These are phyloP conservation scores for Magnolia changhungtana DNA, from an alignment of 164 flowering plant genomes.

Conservation along the genomic window DNA sequence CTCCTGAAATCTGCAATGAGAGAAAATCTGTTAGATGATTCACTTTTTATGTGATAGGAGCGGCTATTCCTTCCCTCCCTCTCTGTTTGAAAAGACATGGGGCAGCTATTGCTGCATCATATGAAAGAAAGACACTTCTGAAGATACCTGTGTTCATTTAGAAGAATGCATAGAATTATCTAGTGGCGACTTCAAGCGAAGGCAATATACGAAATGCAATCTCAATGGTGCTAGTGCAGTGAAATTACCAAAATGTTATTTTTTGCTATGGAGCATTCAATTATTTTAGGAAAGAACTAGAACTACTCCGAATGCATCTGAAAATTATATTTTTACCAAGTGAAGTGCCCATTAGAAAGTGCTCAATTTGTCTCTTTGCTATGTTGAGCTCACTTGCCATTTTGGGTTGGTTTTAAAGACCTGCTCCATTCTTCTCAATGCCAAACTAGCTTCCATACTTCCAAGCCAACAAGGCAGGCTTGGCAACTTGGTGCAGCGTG, in stretches of 20 bases:
- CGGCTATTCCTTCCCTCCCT: not conserved
- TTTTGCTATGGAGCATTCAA: not conserved
- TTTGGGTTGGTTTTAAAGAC: too few relatives aligned
- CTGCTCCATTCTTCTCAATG: too few relatives aligned
- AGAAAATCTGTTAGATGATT: not conserved
- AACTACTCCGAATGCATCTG: not conserved
- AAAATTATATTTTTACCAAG: too few relatives aligned
- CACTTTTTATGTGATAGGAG: not conserved
- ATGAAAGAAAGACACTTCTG: not conserved
- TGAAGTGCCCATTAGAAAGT: not conserved
- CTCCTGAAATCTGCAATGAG: constrained; percentile 48
- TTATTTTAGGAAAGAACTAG: not conserved
- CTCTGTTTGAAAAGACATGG: too few relatives aligned
- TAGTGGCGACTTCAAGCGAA: not conserved
- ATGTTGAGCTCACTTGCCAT: not conserved
- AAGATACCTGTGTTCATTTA: too few relatives aligned
- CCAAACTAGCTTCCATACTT: too few relatives aligned
- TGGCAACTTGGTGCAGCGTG: too few relatives aligned
- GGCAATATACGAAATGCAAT: not conserved
- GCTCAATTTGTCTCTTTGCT: not conserved
- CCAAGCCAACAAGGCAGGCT: too few relatives aligned
- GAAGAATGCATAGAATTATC: not conserved
- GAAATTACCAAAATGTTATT: not conserved
- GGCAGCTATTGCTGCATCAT: not conserved
- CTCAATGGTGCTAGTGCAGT: not conserved